Evolutionary conservation across 176 grass and related monocot genomes (phyloP).

Genomic region (Oryza officinalis): DNA sequence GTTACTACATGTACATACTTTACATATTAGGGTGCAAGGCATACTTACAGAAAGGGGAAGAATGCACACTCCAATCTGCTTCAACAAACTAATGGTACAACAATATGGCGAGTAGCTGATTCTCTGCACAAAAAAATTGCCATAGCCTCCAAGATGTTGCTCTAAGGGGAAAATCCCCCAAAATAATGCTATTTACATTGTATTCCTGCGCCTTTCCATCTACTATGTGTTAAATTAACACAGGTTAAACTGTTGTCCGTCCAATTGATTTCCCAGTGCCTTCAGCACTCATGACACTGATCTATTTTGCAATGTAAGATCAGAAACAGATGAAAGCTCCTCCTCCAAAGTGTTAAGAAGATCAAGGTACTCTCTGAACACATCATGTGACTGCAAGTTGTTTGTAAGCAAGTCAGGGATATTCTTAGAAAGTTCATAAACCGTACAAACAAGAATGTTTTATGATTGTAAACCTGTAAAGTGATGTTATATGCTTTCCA

Average conservation of each 20-base stretch:
- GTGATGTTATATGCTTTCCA: constrained; percentile 96
- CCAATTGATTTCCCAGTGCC: not conserved
- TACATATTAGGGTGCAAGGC: constrained; percentile 30
- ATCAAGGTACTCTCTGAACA: constrained; percentile 87
- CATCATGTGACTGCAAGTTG: constrained; percentile 73
- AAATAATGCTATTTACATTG: constrained; percentile 60
- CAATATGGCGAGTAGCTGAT: constrained; percentile 43
- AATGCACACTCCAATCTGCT: constrained; percentile 43
- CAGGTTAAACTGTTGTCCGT: constrained; percentile 21
- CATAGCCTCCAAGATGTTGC: constrained; percentile 37
- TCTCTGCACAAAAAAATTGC: constrained; percentile 40
- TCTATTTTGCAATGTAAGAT: constrained; percentile 63
- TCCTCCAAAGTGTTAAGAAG: constrained; percentile 86
- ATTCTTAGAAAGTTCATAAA: not conserved
- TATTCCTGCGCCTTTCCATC: constrained; percentile 22
- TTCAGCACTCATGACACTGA: constrained; percentile 39
- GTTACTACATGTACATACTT: not conserved
- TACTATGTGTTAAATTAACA: constrained; percentile 51
- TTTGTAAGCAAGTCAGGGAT: constrained; percentile 37
- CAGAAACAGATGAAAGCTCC: constrained; percentile 72
- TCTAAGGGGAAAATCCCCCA: constrained; percentile 12
- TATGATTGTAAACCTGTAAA: constrained; percentile 66
- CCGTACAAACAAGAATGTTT: not conserved
- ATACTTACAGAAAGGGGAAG: constrained; percentile 47
- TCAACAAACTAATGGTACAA: constrained; percentile 51